Evolutionary conservation across 768 basidiomycete species (phyloP).

Genomic region (Suillus fuscotomentosus): DNA sequence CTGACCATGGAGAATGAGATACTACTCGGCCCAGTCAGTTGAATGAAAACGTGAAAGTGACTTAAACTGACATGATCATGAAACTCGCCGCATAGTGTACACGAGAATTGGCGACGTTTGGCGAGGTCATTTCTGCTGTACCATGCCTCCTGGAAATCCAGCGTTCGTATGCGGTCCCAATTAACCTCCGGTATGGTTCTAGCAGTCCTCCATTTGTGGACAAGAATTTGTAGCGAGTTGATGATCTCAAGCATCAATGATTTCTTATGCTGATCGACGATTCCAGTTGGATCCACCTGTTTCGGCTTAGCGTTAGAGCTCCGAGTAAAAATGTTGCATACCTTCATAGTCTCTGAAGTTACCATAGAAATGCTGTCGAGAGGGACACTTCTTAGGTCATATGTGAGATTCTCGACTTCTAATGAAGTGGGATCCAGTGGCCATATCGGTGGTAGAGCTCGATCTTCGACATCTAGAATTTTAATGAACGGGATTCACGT

Average conservation of each 20-base stretch:
- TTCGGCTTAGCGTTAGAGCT: slow-evolving; percentile 4
- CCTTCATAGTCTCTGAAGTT: slow-evolving; percentile 72
- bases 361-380: slow-evolving; percentile 76
- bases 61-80: slow-evolving; percentile 63
- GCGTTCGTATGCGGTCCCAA: slow-evolving; percentile 77
- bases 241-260: slow-evolving; percentile 59
- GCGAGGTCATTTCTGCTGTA: slow-evolving; percentile 53
- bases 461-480: slow-evolving; percentile 52
- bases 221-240: slow-evolving; percentile 45
- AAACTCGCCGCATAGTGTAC: slow-evolving; percentile 66
- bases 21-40: slow-evolving; percentile 46
- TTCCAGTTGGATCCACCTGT: slow-evolving; percentile 69
- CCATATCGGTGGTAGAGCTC: slow-evolving; percentile 74
- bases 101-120: slow-evolving; percentile 44
- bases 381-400: slow-evolving; percentile 65
- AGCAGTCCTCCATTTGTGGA: slow-evolving; percentile 54
- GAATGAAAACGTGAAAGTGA: not conserved
- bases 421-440: slow-evolving; percentile 55
- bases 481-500: not conserved
- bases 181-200: slow-evolving; percentile 69
- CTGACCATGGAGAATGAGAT: slow-evolving; percentile 69
- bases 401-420: slow-evolving; percentile 50
- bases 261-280: slow-evolving; percentile 66
- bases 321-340: slow-evolving; percentile 21
- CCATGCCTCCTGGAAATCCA: slow-evolving; percentile 90